Conservation (phyloP, 352 stramenopile genomes). For the Phytophthora constricta region DNA sequence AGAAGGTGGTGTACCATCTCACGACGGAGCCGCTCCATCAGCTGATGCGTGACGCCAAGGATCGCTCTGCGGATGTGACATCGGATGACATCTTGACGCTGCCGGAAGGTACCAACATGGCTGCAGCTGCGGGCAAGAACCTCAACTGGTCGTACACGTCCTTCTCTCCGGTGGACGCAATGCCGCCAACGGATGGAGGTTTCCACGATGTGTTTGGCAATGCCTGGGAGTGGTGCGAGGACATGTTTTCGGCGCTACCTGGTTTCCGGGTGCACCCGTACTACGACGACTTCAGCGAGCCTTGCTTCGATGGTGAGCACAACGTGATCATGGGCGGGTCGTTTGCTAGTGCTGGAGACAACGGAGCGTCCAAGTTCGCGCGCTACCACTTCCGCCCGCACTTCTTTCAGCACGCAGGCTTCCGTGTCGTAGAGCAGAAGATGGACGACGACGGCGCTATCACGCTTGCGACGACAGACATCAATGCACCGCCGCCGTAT, state of each 20-base stretch:
- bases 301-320: conserved; percentile 98
- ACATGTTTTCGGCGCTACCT: conserved; percentile 94
- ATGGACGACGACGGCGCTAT: conserved; percentile 71
- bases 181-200: conserved; percentile 71
- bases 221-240: conserved; percentile 97
- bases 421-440: conserved; percentile 91
- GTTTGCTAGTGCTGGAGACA: conserved; percentile 95
- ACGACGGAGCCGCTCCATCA: conserved; percentile 94
- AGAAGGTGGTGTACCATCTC: conserved; percentile 84
- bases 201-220: conserved; percentile 96
- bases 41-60: conserved; percentile 76
- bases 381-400: conserved; percentile 97
- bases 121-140: conserved; percentile 74
- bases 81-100: conserved; percentile 86
- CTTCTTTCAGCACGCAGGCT: conserved; percentile 97
- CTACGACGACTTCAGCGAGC: conserved; percentile 98
- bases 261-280: conserved; percentile 91
- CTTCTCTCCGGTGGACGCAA: conserved; percentile 90
- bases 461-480: conserved; percentile 67
- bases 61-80: conserved; percentile 49
- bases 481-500: conserved; percentile 75
- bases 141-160: conserved; percentile 93
- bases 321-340: conserved; percentile 96
- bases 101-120: conserved; percentile 47
- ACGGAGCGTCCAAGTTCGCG: conserved; percentile 94